Percentiles rank a stretch among this genome's conserved stretches.
phyloP scores from a whole-genome alignment of 768 basidiomycete genomes.

The Russula ochroleuca region DNA sequence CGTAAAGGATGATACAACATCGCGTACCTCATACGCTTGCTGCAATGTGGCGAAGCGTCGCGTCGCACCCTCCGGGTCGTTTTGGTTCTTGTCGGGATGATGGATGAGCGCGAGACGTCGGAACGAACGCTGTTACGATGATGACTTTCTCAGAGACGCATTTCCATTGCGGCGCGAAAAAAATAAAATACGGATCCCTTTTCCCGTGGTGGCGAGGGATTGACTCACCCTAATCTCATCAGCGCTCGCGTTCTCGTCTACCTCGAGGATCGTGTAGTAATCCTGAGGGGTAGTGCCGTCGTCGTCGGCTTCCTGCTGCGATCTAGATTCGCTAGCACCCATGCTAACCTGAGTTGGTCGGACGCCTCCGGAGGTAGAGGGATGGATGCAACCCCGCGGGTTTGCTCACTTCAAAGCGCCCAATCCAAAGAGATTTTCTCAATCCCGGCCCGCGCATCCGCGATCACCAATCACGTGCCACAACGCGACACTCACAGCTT shows the following conservation, averaged over 20 bases:
- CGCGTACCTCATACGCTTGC: conserved; percentile 87
- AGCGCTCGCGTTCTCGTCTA: conserved; percentile 74
- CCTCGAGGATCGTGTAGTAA: conserved; percentile 78
- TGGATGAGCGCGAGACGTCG: conserved; percentile 78
- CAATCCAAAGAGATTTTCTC: background rate
- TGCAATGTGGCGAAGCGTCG: conserved; percentile 83
- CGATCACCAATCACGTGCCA: conserved; percentile 9
- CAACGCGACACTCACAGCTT: no score
- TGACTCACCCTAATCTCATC: conserved; percentile 82
- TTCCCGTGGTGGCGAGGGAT: background rate
- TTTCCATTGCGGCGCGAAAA: background rate
- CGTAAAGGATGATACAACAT: background rate
- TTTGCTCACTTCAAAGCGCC: background rate
- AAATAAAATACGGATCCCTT: background rate
- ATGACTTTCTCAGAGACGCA: conserved; percentile 14
- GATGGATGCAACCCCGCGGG: background rate
- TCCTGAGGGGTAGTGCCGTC: conserved; percentile 36
- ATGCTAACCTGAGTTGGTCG: conserved; percentile 36
- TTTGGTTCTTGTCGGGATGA: conserved; percentile 85
- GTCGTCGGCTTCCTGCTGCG: conserved; percentile 33
- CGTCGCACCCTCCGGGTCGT: conserved; percentile 81
- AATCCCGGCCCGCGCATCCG: background rate
- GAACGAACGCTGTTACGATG: conserved; percentile 61
- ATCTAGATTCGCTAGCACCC: conserved; percentile 67
- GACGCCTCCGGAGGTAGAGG: background rate